A percentile compares a stretch with the other conserved stretches of the same genome.
These are phyloP conservation scores for Vitis cinerea DNA, from an alignment of 164 flowering plant species.

Conservation along the genomic window DNA sequence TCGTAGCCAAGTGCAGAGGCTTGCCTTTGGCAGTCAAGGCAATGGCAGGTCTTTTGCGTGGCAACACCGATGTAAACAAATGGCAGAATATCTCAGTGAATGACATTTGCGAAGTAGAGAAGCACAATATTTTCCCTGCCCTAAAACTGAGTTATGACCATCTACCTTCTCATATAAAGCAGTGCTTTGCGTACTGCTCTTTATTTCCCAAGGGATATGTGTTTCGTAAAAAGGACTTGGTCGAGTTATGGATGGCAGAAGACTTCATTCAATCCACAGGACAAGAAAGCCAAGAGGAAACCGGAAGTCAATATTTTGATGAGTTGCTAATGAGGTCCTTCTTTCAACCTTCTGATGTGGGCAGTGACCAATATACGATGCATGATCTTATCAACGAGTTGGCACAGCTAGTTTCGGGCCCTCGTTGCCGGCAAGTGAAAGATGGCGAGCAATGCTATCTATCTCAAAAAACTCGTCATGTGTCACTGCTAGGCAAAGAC, in stretches of 20 bases:
- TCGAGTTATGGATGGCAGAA: neutral
- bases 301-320: neutral
- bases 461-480: no score
- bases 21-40: no score
- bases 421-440: no score
- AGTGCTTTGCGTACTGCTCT: constrained; percentile 9
- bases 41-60: no score
- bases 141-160: constrained; percentile 6
- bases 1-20: no score
- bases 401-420: no score
- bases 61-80: no score
- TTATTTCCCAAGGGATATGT: neutral
- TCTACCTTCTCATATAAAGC: constrained; percentile 1
- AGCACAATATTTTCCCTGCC: neutral
- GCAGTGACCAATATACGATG: constrained; percentile 3
- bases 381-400: constrained; percentile 7
- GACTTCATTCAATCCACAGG: neutral
- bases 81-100: no score
- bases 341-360: neutral
- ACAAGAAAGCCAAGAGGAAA: neutral
- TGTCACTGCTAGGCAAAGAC: no score
- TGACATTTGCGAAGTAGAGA: no score
- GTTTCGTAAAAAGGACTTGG: neutral
- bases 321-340: neutral
- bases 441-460: no score